phyloP scores from a whole-genome alignment of 2,329 filamentous ascomycete genomes.

The Periconia sp. region DNA sequence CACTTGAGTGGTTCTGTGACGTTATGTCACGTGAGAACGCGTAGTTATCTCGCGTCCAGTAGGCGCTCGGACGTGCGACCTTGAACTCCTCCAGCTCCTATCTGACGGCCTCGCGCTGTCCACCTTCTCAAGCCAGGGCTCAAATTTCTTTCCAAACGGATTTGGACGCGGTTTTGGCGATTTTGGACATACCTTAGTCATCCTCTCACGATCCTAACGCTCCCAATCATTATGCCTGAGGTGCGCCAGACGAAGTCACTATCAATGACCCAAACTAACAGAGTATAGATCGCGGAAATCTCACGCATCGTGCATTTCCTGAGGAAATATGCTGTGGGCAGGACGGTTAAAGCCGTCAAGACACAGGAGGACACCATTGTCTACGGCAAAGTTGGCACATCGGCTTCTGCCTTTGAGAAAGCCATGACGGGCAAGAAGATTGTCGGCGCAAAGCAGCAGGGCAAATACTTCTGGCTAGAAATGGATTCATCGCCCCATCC shows the following conservation, averaged over 20 bases:
- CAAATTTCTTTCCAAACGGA: too few species aligned
- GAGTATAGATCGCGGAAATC: slow-evolving; percentile 58
- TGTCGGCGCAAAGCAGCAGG: slow-evolving; percentile 74
- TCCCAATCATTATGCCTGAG: slow-evolving; percentile 37
- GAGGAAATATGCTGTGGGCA: slow-evolving; percentile 79
- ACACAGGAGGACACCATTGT: slow-evolving; percentile 80
- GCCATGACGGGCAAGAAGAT: slow-evolving; percentile 76
- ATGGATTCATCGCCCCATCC: slow-evolving; percentile 78
- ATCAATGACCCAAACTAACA: slow-evolving; percentile 9
- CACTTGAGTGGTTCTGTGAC: too few species aligned
- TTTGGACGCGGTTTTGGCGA: slow-evolving; percentile 3
- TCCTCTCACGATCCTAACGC: neutral
- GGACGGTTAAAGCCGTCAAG: slow-evolving; percentile 69
- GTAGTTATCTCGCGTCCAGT: slow-evolving; percentile 19
- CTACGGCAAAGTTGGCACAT: slow-evolving; percentile 88
- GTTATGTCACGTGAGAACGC: slow-evolving; percentile 26
- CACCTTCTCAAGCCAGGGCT: too few species aligned
- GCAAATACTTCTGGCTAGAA: slow-evolving; percentile 95
- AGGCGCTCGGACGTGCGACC: slow-evolving; percentile 6
- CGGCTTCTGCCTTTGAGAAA: slow-evolving; percentile 70
- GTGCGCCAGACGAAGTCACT: slow-evolving; percentile 17
- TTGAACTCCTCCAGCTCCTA: slow-evolving; percentile 10
- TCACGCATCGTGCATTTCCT: slow-evolving; percentile 86
- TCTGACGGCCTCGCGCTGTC: too few species aligned
- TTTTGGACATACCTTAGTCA: neutral